Evolutionary conservation across 2,329 filamentous ascomycete species (phyloP), one percentile per base, ranked within the genome.

Genomic region (Colletotrichum tamarilloi): DNA sequence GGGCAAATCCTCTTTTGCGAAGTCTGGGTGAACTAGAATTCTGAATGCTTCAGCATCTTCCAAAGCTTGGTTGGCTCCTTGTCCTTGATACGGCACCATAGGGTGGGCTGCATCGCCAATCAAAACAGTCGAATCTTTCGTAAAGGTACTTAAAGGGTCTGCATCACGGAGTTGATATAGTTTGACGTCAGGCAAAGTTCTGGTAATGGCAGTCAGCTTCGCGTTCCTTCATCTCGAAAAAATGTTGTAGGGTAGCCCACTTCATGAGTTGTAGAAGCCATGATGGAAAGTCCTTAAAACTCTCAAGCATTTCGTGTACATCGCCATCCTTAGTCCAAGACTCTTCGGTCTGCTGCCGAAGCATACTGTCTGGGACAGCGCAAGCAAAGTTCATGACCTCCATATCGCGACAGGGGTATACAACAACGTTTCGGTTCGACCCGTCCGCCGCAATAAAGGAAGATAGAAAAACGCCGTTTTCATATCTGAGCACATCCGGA

Each of bases 1-100:
- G 28, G 24, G 53, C 22, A 56, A 30, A 30, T 19, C 16, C 4
- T 59, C 16, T 14, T 19, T 11, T 1, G 35, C 9, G 9, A 60
- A n/a, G 7, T 32, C 11, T 35, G 38, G 38, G 0, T 28, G 14
- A 3, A 70, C 24, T 16, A 70, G 30, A 53, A 70, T 28, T 8
- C 53, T 30, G 12, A 66, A 53, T 1, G 32, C 53, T 35, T 64
- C 53, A n/a, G 53, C 67, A 46, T 65, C 60, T 32, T 70, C 60
- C 11, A 65, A 24, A 22, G 60, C 60, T 58, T 65, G 60, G n/a
- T 58, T 52, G 8, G 67, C 67, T 19, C 67, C 60, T 58, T 70
- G 60, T 12, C 60, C 62, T 38, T 70, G 60, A 42, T 66, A 64
- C 6, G 67, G 52, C 26, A 70, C 55, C 60, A 65, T 65, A 1